Conservation (phyloP, 805 yeast genomes). For the Cyberlindnera mississippiensis region DNA sequence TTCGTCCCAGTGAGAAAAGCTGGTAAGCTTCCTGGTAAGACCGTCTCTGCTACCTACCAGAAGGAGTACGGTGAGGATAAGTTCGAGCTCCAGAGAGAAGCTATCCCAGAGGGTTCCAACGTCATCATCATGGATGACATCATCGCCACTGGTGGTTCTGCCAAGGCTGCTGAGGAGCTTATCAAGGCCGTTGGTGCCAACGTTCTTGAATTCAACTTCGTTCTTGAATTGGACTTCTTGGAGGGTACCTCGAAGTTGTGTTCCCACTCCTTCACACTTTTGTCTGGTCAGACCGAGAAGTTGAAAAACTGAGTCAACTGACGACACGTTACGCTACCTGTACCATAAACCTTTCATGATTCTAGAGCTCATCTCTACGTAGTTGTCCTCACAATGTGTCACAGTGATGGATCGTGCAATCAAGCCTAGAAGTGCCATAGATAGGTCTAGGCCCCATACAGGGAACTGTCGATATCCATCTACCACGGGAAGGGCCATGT, state of each 20-base stretch:
- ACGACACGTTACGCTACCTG: no score
- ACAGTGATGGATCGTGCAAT: no score
- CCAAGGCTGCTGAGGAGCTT: constrained; percentile 87
- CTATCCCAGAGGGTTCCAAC: constrained; percentile 74
- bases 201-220: constrained; percentile 77
- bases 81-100: constrained; percentile 82
- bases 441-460: no score
- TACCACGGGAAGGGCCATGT: no score
- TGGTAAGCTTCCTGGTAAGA: constrained; percentile 91
- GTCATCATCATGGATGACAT: constrained; percentile 93
- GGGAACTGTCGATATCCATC: no score
- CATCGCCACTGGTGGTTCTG: constrained; percentile 98
- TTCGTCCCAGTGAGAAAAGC: constrained; percentile 94
- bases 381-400: no score
- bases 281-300: constrained; percentile 72
- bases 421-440: no score
- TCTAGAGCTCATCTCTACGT: no score
- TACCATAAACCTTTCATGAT: no score
- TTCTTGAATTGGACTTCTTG: constrained; percentile 92
- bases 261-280: constrained; percentile 85
- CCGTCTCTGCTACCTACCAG: constrained; percentile 63
- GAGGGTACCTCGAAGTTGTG: constrained; percentile 86
- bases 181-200: constrained; percentile 64
- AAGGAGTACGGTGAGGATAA: constrained; percentile 93
- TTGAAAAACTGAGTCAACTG: constrained; percentile 26